Evolutionary conservation across 2,329 filamentous ascomycete species (phyloP).

Genomic region (Cladophialophora psammophila): DNA sequence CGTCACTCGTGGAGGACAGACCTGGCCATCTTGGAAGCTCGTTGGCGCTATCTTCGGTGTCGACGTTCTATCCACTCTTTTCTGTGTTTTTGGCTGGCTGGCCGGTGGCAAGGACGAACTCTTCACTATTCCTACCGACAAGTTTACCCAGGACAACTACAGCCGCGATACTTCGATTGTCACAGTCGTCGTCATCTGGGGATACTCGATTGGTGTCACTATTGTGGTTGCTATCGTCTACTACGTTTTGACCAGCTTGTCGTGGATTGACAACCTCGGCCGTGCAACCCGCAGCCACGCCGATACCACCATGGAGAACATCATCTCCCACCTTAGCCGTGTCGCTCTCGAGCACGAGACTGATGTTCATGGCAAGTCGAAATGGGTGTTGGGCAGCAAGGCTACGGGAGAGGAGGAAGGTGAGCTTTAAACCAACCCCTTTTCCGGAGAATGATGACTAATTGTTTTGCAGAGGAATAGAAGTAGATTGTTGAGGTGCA

Average conservation of each 20-base stretch:
- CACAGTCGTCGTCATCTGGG: slow-evolving; percentile 61
- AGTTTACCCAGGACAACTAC: slow-evolving; percentile 37
- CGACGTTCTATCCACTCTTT: slow-evolving; percentile 74
- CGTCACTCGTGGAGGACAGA: slow-evolving; percentile 84
- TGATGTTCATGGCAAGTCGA: slow-evolving; percentile 55
- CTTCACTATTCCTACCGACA: slow-evolving; percentile 46
- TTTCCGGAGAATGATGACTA: slow-evolving; percentile 10
- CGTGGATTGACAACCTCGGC: slow-evolving; percentile 59
- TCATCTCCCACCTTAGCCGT: slow-evolving; percentile 60
- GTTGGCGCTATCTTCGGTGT: slow-evolving; percentile 74
- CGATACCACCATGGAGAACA: slow-evolving; percentile 63
- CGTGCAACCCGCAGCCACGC: slow-evolving; percentile 59
- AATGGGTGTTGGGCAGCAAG: slow-evolving; percentile 53
- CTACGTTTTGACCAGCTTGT: slow-evolving; percentile 56
- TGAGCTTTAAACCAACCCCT: slow-evolving; percentile 42
- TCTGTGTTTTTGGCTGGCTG: slow-evolving; percentile 78
- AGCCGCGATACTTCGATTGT: slow-evolving; percentile 54
- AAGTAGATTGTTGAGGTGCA: slow-evolving; percentile 18
- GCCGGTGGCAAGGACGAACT: slow-evolving; percentile 59
- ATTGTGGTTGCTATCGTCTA: slow-evolving; percentile 62
- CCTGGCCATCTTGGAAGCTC: slow-evolving; percentile 77
- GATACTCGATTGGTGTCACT: slow-evolving; percentile 61
- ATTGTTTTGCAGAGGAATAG: slow-evolving; percentile 23
- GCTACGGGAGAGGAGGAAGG: slow-evolving; percentile 53
- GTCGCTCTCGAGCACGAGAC: slow-evolving; percentile 60